Evolutionary conservation across 164 flowering plant genomes (phyloP), one percentile per base, ranked within the genome.

Genomic region (Brasenia schreberi): DNA sequence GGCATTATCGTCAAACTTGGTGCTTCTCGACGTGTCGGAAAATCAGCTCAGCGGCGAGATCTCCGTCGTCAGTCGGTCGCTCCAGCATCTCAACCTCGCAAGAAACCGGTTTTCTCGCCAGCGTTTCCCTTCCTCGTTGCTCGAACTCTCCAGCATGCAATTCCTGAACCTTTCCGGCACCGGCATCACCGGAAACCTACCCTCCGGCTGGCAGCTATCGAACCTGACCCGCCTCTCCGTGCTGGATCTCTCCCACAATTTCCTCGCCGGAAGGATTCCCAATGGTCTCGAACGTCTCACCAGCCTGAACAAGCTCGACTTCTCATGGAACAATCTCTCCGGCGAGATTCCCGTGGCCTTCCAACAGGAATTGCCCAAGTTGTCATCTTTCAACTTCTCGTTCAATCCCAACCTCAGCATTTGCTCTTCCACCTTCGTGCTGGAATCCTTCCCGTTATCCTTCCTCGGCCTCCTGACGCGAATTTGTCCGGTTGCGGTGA

Each of bases 11-110:
- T 81, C 89, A 65, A 71, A 18, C 72, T 74, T 90, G 78, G 76
- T 82, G 71, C 77, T 79, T 68, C 77, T 90, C 61, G 95, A 90
- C 70, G 71, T 88, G 68, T 88, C 97, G 49, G 84, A 76, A 66
- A 90, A 90, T 79, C 75, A 81, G 69, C 78, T 91, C n/a, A 82
- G 83, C 74, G 97, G 97, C 33, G 81, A 77, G 63, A 65, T 85
- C 67, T 79, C 80, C 61, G 70, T 61, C 60, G 69, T 75, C 73
- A 80, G 53, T 49, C 52, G 79, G 58, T 83, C 85, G 71, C 88
- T 91, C 67, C 82, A 69, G 64, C 81, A 83, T 78, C 84, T 91
- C 58, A 88, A 81, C 77, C 86, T 91, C 39, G 95, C 95, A 5
- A 61, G 65, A 74, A 91, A 91, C 75, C 77, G 93, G 68, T 88